Conservation (phyloP, 179 eudicot genomes). For the Actinidia polygama region DNA sequence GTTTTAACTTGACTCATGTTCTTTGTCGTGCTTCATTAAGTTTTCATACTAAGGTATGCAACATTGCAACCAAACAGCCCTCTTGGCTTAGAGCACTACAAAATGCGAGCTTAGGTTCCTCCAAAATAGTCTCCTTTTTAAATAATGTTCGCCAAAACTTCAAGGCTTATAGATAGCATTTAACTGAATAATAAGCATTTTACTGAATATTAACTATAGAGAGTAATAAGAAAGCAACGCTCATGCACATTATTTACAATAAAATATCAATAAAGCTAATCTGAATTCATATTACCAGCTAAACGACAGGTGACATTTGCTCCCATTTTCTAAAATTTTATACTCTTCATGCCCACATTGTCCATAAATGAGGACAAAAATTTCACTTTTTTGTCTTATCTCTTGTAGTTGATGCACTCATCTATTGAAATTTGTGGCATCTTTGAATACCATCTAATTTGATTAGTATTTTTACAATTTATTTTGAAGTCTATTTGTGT, state of each 20-base stretch:
- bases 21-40: too few relatives aligned
- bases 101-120: background rate
- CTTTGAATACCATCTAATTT: background rate
- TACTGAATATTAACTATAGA: background rate
- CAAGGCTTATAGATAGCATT: background rate
- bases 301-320: background rate
- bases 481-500: background rate
- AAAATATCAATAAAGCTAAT: background rate
- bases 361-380: background rate
- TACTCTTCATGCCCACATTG: background rate
- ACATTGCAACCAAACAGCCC: background rate
- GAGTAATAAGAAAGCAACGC: background rate
- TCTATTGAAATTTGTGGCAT: background rate
- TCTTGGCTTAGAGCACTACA: background rate
- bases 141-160: background rate
- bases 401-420: background rate
- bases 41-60: too few relatives aligned
- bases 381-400: background rate
- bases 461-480: background rate
- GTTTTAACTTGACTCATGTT: too few relatives aligned
- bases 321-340: background rate
- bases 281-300: background rate
- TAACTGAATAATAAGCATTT: background rate
- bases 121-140: background rate
- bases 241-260: background rate